These are phyloP conservation scores for Solanum piurae DNA, from an alignment of 257 asterid genomes.

Conservation along the genomic window DNA sequence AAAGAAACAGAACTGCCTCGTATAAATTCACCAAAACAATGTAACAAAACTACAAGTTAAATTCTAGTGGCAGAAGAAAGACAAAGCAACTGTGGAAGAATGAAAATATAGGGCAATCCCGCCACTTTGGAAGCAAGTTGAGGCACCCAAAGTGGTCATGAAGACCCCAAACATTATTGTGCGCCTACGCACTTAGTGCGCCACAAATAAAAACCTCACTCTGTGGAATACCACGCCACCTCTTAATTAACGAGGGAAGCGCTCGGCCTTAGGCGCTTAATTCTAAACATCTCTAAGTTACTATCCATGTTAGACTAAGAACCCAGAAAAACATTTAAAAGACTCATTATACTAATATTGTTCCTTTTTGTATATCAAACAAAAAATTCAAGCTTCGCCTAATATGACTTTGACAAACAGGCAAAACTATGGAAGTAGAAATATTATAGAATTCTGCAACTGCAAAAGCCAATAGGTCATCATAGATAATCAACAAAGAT, in stretches of 20 bases:
- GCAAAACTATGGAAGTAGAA: not conserved
- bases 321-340: not conserved
- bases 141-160: constrained; percentile 47
- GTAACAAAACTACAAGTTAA: not conserved
- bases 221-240: constrained; percentile 37
- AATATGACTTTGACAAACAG: not conserved
- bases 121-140: constrained; percentile 35
- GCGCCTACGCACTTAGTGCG: constrained; percentile 26
- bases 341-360: not conserved
- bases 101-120: constrained; percentile 42
- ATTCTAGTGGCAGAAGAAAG: not conserved
- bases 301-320: not conserved
- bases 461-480: not conserved
- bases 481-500: not conserved
- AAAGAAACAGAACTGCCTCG: not conserved
- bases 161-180: constrained; percentile 23
- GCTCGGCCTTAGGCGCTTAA: constrained; percentile 29
- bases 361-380: not conserved
- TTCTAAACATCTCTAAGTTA: not conserved
- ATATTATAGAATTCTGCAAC: not conserved
- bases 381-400: not conserved
- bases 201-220: constrained; percentile 23
- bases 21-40: not conserved
- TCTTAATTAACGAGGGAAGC: constrained; percentile 24
- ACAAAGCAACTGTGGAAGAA: not conserved